These are phyloP conservation scores for Globisporangium polare DNA, from an alignment of 352 stramenopile species.

Conservation along the genomic window DNA sequence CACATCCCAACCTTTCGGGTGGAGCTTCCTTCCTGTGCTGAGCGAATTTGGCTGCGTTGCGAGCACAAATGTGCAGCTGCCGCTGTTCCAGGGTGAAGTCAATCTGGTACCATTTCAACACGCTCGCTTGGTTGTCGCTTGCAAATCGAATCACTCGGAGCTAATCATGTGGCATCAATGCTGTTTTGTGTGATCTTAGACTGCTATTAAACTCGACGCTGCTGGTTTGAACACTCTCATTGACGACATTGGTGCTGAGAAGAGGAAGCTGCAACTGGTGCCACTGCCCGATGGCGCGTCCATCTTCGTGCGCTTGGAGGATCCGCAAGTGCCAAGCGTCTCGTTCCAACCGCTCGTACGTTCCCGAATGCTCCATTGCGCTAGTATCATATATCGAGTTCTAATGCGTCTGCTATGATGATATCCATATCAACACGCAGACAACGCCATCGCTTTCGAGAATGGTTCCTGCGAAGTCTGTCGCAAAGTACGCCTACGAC, in stretches of 20 bases:
- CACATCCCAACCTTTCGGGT: constrained; percentile 45
- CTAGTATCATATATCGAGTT: not conserved
- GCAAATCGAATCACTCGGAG: not conserved
- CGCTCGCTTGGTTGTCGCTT: not conserved
- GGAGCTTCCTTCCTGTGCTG: constrained; percentile 63
- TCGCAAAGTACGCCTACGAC: constrained; percentile 52
- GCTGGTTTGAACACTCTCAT: constrained; percentile 25
- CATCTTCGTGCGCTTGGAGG: constrained; percentile 59
- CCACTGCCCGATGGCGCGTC: constrained; percentile 42
- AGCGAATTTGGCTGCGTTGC: constrained; percentile 29
- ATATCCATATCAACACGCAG: not conserved
- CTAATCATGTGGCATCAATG: not conserved
- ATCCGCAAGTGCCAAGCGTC: constrained; percentile 45
- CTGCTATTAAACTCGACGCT: constrained; percentile 26
- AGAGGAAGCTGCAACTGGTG: constrained; percentile 32
- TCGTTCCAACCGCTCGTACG: constrained; percentile 37
- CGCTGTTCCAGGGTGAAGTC: constrained; percentile 57
- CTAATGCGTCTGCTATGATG: not conserved
- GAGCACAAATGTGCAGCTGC: constrained; percentile 43
- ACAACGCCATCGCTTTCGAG: constrained; percentile 26
- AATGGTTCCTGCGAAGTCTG: constrained; percentile 39
- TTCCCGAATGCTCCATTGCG: not conserved
- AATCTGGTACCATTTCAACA: constrained; percentile 16
- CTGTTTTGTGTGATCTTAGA: constrained; percentile 17
- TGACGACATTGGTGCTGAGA: constrained; percentile 38